Base-by-base conservation (phyloP, 306 rosid species). In the Clitoria ternatea region DNA sequence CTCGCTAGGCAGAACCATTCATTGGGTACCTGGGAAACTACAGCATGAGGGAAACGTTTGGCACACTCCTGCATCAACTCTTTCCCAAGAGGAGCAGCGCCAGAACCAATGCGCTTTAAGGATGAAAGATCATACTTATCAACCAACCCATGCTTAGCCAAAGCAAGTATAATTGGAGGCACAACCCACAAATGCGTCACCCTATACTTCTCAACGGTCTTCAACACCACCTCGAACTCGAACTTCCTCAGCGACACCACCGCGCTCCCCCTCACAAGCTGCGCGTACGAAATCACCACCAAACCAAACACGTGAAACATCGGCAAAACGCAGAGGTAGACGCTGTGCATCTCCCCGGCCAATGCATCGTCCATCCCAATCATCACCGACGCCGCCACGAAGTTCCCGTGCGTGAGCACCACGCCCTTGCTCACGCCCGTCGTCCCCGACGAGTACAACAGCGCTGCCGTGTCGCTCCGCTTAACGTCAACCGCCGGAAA, bases 1-100 rank as follows among this genome's bases (percentile, higher is more conserved):
- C 32, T 22, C 9, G 8, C n/a, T 0, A 19, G 20, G 7, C 62
- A 27, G 14, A 55, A 57, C n/a, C n/a, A n/a, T n/a, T n/a, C 33
- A 73, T 42, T 3, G 5, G 2, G 3, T 75, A 89, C 98, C 98
- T 94, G 98, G 40, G 1, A 1, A 77, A 94, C 78, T 9, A 6
- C 15, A 48, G 81, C 80, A 3, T 79, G 66, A 20, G 98, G 96
- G 50, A 90, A 47, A 1, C 85, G 79, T 61, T 61, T 83, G 1
- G 84, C 77, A 45, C 97, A 87, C 57, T 87, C 98, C 61, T 72
- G 83, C 95, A 90, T 90, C 78, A 94, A 77, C 2, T 90, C 97
- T 77, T 80, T 94, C 44, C 95, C 98, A 57, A 94, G 76, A 74
- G 98, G 98, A 14, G 97, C 98, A 48, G 98, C 98, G 22, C 98